Conservation (phyloP, 1,284 basidiomycete species). For the Gastroboletus turbinatus region DNA sequence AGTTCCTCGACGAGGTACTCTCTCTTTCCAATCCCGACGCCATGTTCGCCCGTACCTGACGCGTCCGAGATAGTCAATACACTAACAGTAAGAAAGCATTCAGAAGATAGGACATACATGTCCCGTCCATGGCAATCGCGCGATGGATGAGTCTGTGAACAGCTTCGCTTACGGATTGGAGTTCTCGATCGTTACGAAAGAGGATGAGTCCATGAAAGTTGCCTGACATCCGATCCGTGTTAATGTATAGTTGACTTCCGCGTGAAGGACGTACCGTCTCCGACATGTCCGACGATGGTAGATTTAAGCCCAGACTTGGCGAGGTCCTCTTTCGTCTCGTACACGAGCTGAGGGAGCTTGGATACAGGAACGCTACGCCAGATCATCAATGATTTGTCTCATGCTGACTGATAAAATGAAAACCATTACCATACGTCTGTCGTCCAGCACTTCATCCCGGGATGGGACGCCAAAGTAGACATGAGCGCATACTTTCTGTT, state of each 20-base stretch:
- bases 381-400: background rate
- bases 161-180: constrained; percentile 51
- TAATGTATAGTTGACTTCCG: constrained; percentile 12
- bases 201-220: constrained; percentile 72
- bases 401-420: constrained; percentile 14
- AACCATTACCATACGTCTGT: constrained; percentile 78
- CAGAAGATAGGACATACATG: constrained; percentile 47
- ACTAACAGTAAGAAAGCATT: background rate
- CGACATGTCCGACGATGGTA: constrained; percentile 85
- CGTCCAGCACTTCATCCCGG: constrained; percentile 74
- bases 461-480: constrained; percentile 65
- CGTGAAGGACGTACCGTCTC: constrained; percentile 63
- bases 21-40: constrained; percentile 79
- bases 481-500: constrained; percentile 85
- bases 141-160: constrained; percentile 69
- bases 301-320: constrained; percentile 57
- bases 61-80: constrained; percentile 4
- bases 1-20: constrained; percentile 73
- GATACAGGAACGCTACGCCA: constrained; percentile 74
- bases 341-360: constrained; percentile 62
- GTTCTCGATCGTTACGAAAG: constrained; percentile 62
- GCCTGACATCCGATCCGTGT: constrained; percentile 32
- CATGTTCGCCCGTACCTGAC: constrained; percentile 65
- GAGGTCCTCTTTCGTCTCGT: constrained; percentile 79
- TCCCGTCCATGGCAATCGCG: constrained; percentile 70